A percentile compares a stretch with the other conserved stretches of the same genome.
These are phyloP conservation scores for Capronia epimyces DNA, from an alignment of 2,329 filamentous ascomycete genomes.

Conservation along the genomic window DNA sequence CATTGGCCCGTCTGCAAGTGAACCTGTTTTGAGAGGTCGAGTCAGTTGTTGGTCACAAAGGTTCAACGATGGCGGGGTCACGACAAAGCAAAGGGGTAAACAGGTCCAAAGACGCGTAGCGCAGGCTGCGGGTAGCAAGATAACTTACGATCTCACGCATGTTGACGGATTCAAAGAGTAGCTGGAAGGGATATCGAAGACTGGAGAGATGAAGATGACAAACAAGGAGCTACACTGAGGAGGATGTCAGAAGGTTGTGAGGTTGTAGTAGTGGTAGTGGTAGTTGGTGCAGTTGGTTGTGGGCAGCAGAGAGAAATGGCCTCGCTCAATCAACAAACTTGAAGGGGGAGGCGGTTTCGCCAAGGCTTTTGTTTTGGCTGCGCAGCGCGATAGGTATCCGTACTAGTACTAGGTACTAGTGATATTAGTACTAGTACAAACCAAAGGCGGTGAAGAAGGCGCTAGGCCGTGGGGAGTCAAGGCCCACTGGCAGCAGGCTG, in stretches of 20 bases:
- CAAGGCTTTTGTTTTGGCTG: background rate
- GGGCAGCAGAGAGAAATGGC: constrained; percentile 14
- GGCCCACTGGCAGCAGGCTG: background rate
- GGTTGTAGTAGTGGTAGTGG: background rate
- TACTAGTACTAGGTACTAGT: background rate
- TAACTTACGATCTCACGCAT: constrained; percentile 70
- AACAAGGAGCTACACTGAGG: constrained; percentile 9
- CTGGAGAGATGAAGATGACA: constrained; percentile 8
- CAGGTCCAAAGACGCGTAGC: constrained; percentile 36
- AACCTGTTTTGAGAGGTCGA: constrained; percentile 61
- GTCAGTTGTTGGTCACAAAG: constrained; percentile 49
- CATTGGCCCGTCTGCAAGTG: constrained; percentile 99
- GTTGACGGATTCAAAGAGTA: constrained; percentile 37
- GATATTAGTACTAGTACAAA: background rate
- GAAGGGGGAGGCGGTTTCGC: constrained; percentile 7
- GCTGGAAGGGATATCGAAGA: constrained; percentile 5
- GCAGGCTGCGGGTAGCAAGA: constrained; percentile 9
- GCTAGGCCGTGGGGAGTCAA: constrained; percentile 1
- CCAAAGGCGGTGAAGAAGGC: constrained; percentile 20
- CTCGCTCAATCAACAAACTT: constrained; percentile 19
- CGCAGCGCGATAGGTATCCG: background rate
- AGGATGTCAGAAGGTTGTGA: background rate
- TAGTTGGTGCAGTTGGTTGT: constrained; percentile 14
- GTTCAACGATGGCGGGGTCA: constrained; percentile 20
- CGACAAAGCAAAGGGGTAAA: constrained; percentile 34